These are phyloP conservation scores for Tetrahymena elliotti DNA, from an alignment of 73 alveolate genomes.

Conservation along the genomic window DNA sequence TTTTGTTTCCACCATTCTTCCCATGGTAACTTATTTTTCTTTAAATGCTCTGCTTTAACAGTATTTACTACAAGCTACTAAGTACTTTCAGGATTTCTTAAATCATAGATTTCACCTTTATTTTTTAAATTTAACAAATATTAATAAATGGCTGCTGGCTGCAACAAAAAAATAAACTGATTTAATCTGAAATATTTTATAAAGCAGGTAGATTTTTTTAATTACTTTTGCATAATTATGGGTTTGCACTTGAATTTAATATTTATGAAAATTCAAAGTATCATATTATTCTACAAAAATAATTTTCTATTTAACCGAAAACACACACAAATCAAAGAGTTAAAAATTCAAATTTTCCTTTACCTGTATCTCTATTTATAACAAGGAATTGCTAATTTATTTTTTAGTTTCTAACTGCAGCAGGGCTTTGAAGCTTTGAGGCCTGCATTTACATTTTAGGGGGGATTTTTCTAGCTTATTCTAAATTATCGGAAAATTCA, in stretches of 20 bases:
- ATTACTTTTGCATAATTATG: background rate
- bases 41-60: background rate
- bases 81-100: background rate
- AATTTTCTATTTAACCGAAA: background rate
- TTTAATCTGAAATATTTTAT: too few relatives aligned
- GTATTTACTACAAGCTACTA: background rate
- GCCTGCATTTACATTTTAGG: background rate
- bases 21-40: slow-evolving; percentile 35
- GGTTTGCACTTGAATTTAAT: background rate
- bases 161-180: background rate
- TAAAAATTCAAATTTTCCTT: background rate
- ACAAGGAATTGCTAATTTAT: background rate
- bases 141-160: background rate
- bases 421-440: background rate
- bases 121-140: background rate
- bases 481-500: background rate
- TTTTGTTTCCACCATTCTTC: slow-evolving; percentile 40
- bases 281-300: too few relatives aligned
- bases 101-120: background rate
- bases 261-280: background rate
- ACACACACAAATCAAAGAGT: background rate
- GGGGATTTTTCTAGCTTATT: background rate
- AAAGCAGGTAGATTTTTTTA: background rate
- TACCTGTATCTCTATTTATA: background rate
- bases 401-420: background rate